These are phyloP conservation scores for Coemansia sp. DNA, from an alignment of 192 early-diverging fungal species.

Conservation along the genomic window DNA sequence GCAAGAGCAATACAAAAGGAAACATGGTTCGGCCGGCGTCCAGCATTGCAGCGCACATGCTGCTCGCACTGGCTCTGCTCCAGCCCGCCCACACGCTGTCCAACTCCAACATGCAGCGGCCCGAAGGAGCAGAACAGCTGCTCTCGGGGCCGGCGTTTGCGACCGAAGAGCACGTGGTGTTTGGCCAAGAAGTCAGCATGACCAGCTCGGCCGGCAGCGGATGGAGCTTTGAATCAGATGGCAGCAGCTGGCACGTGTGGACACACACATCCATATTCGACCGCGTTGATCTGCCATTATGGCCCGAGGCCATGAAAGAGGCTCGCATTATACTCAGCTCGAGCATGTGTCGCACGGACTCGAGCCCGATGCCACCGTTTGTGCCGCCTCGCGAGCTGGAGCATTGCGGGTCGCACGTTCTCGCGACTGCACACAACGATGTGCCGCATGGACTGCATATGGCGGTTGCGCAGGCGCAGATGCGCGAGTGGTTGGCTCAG, in stretches of 20 bases:
- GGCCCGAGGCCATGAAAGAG: slow-evolving; percentile 36
- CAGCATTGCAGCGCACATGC: neutral
- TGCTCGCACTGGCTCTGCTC: neutral
- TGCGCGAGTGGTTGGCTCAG: slow-evolving; percentile 43
- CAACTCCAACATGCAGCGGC: slow-evolving; percentile 33
- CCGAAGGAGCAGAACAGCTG: slow-evolving; percentile 1
- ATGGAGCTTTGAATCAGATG: slow-evolving; percentile 29
- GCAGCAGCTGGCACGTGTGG: slow-evolving; percentile 48
- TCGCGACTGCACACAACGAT: slow-evolving; percentile 18
- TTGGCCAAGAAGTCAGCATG: slow-evolving; percentile 26
- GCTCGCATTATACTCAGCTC: slow-evolving; percentile 40
- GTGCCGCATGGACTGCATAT: neutral
- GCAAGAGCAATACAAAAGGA: neutral
- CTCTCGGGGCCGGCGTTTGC: neutral
- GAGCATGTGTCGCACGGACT: slow-evolving; percentile 33
- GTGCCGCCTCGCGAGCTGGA: slow-evolving; percentile 35
- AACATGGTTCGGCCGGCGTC: neutral
- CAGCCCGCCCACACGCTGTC: slow-evolving; percentile 15
- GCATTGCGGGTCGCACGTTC: slow-evolving; percentile 39
- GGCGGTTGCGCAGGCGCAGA: slow-evolving; percentile 18
- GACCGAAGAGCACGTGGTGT: slow-evolving; percentile 40
- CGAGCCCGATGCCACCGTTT: slow-evolving; percentile 31
- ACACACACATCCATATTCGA: slow-evolving; percentile 31
- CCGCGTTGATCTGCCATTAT: slow-evolving; percentile 34
- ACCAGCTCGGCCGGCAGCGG: slow-evolving; percentile 11